Evolutionary conservation across 2,329 filamentous ascomycete genomes (phyloP).

Genomic region (Chrysoporthe austroafricana): DNA sequence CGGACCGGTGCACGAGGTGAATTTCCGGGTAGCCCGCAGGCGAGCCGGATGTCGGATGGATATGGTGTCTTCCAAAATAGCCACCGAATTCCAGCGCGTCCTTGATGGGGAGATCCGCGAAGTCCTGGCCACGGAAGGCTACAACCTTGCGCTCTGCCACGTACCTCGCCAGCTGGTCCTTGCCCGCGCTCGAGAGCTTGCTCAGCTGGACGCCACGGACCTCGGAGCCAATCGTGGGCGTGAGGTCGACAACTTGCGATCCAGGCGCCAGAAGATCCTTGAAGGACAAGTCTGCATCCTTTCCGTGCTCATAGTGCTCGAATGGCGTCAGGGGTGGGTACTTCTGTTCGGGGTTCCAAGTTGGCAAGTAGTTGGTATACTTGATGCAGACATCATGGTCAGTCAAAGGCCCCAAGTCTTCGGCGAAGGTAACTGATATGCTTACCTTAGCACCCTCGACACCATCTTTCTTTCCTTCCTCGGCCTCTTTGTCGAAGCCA

Average conservation of each 20-base stretch:
- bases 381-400: constrained; percentile 31
- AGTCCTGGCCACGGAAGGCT: constrained; percentile 71
- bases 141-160: constrained; percentile 73
- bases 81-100: constrained; percentile 66
- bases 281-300: constrained; percentile 67
- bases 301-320: constrained; percentile 70
- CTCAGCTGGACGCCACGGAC: constrained; percentile 70
- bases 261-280: constrained; percentile 63
- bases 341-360: constrained; percentile 61
- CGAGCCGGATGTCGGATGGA: constrained; percentile 72
- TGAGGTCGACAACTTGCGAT: constrained; percentile 59
- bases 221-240: constrained; percentile 70
- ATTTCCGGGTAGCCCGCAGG: constrained; percentile 71
- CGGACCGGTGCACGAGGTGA: constrained; percentile 73
- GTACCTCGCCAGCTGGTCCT: constrained; percentile 71
- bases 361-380: constrained; percentile 69
- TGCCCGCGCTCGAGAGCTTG: constrained; percentile 63
- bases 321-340: constrained; percentile 67
- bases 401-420: not conserved
- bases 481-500: constrained; percentile 28
- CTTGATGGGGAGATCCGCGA: constrained; percentile 64
- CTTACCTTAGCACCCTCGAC: constrained; percentile 30
- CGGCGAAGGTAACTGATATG: not conserved
- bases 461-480: constrained; percentile 30
- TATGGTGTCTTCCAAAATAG: constrained; percentile 67